Conservation (phyloP, 768 basidiomycete genomes). For the Xerocomellus amylosporus region DNA sequence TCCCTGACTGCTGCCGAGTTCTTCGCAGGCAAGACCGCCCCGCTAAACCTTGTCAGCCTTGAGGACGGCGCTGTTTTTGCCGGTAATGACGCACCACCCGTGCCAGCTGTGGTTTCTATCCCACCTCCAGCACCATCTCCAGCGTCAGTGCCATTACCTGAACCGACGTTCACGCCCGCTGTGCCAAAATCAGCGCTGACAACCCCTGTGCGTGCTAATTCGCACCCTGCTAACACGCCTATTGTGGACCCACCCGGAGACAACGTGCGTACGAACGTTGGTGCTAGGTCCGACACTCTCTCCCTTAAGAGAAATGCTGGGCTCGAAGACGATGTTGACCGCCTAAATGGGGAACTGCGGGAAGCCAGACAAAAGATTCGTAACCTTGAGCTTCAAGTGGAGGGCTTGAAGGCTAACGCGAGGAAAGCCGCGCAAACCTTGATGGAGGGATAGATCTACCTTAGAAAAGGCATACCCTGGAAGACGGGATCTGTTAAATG, state of each 20-base stretch:
- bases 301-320: slow-evolving; percentile 16
- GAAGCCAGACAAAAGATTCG: slow-evolving; percentile 81
- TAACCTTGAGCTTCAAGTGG: slow-evolving; percentile 79
- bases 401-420: slow-evolving; percentile 71
- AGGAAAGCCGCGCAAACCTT: slow-evolving; percentile 70
- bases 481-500: not conserved
- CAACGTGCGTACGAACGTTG: slow-evolving; percentile 31
- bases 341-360: slow-evolving; percentile 62
- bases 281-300: not conserved
- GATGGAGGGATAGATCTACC: slow-evolving; percentile 25
- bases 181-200: slow-evolving; percentile 32
- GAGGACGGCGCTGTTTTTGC: slow-evolving; percentile 57
- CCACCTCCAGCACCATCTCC: slow-evolving; percentile 24
- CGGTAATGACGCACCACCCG: slow-evolving; percentile 23
- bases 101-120: slow-evolving; percentile 30
- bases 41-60: slow-evolving; percentile 78
- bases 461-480: slow-evolving; percentile 3
- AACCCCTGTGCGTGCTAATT: slow-evolving; percentile 14
- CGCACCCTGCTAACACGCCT: slow-evolving; percentile 6
- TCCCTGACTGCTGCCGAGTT: slow-evolving; percentile 81
- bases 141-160: slow-evolving; percentile 27
- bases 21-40: slow-evolving; percentile 77
- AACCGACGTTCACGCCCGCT: slow-evolving; percentile 35
- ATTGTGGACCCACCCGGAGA: slow-evolving; percentile 7
- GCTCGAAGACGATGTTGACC: slow-evolving; percentile 57